A percentile compares a stretch with the other conserved stretches of the same genome.
Conservation (phyloP, 352 stramenopile genomes). For the Detonula confervacea region DNA sequence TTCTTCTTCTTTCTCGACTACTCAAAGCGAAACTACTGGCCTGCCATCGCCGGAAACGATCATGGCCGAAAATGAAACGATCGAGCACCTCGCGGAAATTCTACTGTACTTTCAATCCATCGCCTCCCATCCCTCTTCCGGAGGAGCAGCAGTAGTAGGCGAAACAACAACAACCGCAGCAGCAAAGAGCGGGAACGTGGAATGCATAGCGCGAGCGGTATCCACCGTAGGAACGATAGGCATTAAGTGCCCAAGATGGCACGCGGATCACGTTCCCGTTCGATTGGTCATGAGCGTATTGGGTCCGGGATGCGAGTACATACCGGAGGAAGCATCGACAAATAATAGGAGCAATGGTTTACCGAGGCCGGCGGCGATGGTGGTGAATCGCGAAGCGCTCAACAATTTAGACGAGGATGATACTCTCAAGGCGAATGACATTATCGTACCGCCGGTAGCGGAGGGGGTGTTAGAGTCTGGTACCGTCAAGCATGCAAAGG, state of each 20-base stretch:
- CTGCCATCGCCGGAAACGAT: conserved; percentile 30
- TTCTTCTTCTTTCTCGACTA: too few relatives aligned
- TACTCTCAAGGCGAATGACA: conserved; percentile 41
- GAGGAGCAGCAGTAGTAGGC: too few relatives aligned
- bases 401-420: conserved; percentile 58
- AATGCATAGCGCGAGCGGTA: conserved; percentile 66
- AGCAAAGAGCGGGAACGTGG: background rate
- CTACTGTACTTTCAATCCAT: conserved; percentile 50
- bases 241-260: conserved; percentile 76
- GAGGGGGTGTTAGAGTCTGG: too few relatives aligned
- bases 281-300: conserved; percentile 75
- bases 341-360: too few relatives aligned
- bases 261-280: conserved; percentile 77
- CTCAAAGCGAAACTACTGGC: too few relatives aligned
- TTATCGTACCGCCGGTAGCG: conserved; percentile 42
- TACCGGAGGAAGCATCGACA: conserved; percentile 46
- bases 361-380: background rate
- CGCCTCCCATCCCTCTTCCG: background rate
- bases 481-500: conserved; percentile 47
- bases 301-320: conserved; percentile 67
- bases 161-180: too few relatives aligned
- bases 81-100: conserved; percentile 31
- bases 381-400: conserved; percentile 54
- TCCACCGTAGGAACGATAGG: conserved; percentile 49
- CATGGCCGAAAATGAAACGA: conserved; percentile 31